Conservation (phyloP, 441 rosid genomes). For the Erodium moschatum region DNA sequence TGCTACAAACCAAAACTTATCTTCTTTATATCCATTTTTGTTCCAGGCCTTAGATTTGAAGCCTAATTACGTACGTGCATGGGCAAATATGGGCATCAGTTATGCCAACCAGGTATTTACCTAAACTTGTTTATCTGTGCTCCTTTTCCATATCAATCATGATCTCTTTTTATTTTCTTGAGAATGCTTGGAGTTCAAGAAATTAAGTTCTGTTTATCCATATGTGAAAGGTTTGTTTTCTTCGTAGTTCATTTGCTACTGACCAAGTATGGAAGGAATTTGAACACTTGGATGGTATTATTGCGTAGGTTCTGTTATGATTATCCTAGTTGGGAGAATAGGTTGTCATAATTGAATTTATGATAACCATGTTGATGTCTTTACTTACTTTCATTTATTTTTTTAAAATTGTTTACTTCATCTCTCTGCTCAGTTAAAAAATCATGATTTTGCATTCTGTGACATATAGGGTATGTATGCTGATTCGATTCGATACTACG, state of each 20-base stretch:
- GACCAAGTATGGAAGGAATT: neutral
- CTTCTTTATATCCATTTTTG: constrained; percentile 12
- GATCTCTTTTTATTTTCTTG: neutral
- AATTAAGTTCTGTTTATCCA: neutral
- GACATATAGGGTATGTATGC: constrained; percentile 62
- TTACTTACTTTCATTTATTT: neutral
- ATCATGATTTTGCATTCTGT: neutral
- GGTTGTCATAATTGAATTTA: neutral
- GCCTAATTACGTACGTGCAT: constrained; percentile 98
- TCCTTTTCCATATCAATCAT: neutral
- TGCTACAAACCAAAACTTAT: neutral
- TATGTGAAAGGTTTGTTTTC: neutral
- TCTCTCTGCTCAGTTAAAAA: neutral
- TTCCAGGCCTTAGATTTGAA: constrained; percentile 91
- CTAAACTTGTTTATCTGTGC: neutral
- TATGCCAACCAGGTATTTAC: constrained; percentile 84
- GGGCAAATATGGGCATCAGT: constrained; percentile 99
- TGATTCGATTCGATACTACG: constrained; percentile 83
- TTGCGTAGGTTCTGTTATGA: neutral
- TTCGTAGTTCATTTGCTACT: neutral
- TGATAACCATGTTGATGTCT: neutral
- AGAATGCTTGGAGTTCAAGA: neutral
- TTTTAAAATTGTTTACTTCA: neutral
- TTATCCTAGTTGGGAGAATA: neutral
- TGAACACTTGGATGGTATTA: neutral